These are phyloP conservation scores for Lasiodiplodia gonubiensis DNA, from an alignment of 2,329 filamentous ascomycete genomes.

Conservation along the genomic window DNA sequence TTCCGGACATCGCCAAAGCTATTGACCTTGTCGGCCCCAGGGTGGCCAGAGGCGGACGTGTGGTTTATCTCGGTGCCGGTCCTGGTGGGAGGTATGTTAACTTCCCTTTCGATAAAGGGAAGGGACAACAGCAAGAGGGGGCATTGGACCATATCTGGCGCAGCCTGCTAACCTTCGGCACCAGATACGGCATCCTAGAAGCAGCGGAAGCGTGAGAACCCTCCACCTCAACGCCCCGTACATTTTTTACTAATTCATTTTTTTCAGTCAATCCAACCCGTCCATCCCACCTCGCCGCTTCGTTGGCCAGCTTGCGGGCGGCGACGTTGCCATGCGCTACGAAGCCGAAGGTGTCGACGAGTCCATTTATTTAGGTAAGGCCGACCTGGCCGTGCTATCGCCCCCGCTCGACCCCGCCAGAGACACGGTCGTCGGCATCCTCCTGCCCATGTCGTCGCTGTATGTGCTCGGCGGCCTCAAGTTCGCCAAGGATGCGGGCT, in stretches of 20 bases:
- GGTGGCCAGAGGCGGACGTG: conserved; percentile 12
- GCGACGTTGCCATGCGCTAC: conserved; percentile 10
- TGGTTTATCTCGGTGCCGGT: conserved; percentile 14
- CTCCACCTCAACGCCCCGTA: not conserved
- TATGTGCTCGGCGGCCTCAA: conserved; percentile 21
- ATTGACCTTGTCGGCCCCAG: conserved; percentile 16
- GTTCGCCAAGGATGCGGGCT: not conserved
- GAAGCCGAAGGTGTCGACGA: conserved; percentile 21
- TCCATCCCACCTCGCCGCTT: conserved; percentile 22
- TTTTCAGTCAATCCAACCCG: not conserved
- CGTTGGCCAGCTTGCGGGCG: conserved; percentile 14
- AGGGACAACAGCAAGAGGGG: too few species aligned
- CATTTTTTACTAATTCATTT: not conserved
- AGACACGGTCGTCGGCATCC: conserved; percentile 19
- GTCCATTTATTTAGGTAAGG: conserved; percentile 7
- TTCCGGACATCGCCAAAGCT: conserved; percentile 7
- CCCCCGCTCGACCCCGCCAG: conserved; percentile 4
- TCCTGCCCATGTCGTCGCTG: conserved; percentile 10
- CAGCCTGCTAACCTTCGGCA: not conserved
- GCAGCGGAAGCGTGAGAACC: conserved; percentile 1
- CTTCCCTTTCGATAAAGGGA: not conserved
- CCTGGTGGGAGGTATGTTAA: conserved; percentile 4
- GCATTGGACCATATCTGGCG: too few species aligned
- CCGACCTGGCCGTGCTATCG: conserved; percentile 14
- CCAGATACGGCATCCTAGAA: conserved; percentile 21